Conservation (phyloP, 2,329 filamentous ascomycete genomes). For the Colletotrichum abscissum region DNA sequence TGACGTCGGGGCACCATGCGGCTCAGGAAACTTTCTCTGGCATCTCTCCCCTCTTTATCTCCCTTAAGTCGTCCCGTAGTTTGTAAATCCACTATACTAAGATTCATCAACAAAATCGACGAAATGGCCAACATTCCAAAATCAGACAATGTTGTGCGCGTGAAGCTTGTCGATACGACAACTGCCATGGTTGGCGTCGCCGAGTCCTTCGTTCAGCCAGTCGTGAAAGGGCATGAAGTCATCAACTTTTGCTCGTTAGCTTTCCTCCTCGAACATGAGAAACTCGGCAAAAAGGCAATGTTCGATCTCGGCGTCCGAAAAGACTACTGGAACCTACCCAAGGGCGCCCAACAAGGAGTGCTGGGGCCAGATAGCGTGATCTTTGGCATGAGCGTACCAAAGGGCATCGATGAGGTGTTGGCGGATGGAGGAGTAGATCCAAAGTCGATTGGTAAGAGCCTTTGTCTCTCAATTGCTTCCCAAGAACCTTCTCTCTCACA, state of each 20-base stretch:
- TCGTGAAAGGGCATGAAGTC: slow-evolving; percentile 34
- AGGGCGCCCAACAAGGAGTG: background rate
- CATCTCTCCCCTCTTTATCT: background rate
- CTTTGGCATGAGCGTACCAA: slow-evolving; percentile 26
- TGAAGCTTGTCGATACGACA: slow-evolving; percentile 36
- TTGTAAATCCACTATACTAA: background rate
- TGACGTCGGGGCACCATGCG: slow-evolving; percentile 18
- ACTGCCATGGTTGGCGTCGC: slow-evolving; percentile 29
- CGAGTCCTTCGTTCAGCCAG: slow-evolving; percentile 33
- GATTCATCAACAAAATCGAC: background rate
- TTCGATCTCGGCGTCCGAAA: slow-evolving; percentile 36
- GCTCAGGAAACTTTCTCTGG: background rate
- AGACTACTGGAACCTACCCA: slow-evolving; percentile 36
- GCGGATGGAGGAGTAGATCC: slow-evolving; percentile 23
- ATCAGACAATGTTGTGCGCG: slow-evolving; percentile 32
- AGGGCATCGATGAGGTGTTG: slow-evolving; percentile 37
- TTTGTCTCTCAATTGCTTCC: background rate
- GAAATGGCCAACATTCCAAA: slow-evolving; percentile 24
- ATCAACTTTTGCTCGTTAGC: slow-evolving; percentile 37
- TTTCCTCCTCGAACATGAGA: slow-evolving; percentile 36
- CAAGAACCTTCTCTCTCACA: background rate
- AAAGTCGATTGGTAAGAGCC: slow-evolving; percentile 19
- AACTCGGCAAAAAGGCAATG: slow-evolving; percentile 25
- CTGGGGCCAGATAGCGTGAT: slow-evolving; percentile 22
- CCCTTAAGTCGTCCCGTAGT: background rate